Conservation (phyloP, 1,284 basidiomycete species). For the Exsudoporus floridanus region DNA sequence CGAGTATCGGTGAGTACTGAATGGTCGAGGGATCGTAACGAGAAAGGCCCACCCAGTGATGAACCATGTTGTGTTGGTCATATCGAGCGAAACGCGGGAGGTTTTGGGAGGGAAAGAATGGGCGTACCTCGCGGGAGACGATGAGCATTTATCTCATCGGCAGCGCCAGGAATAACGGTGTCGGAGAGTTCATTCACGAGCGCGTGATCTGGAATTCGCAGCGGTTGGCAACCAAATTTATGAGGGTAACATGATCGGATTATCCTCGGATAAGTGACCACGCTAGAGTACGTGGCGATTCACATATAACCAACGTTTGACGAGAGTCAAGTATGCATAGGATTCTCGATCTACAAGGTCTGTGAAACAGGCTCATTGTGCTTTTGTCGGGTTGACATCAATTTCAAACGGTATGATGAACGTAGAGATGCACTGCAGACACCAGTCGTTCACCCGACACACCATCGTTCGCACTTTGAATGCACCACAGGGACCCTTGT, state of each 20-base stretch:
- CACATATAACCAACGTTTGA: neutral
- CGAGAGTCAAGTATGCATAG: neutral
- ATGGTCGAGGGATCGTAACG: neutral
- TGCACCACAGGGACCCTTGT: no score
- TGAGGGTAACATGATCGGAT: neutral
- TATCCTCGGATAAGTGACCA: neutral
- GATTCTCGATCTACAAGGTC: neutral
- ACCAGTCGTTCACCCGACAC: neutral
- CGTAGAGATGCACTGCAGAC: neutral
- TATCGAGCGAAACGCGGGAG: neutral
- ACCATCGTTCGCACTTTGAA: no score
- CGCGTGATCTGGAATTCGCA: neutral
- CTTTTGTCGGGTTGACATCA: neutral
- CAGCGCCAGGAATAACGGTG: neutral
- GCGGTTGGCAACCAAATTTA: neutral
- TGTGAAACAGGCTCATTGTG: neutral
- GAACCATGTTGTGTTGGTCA: conserved; percentile 6
- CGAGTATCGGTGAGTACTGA: neutral
- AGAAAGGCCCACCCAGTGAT: conserved; percentile 4
- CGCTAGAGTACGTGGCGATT: neutral
- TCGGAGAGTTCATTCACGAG: neutral
- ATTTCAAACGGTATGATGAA: neutral
- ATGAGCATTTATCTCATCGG: neutral
- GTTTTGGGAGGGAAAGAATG: neutral
- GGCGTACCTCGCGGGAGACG: neutral